Conservation (phyloP, 306 rosid genomes). For the Sesbania bispinosa region DNA sequence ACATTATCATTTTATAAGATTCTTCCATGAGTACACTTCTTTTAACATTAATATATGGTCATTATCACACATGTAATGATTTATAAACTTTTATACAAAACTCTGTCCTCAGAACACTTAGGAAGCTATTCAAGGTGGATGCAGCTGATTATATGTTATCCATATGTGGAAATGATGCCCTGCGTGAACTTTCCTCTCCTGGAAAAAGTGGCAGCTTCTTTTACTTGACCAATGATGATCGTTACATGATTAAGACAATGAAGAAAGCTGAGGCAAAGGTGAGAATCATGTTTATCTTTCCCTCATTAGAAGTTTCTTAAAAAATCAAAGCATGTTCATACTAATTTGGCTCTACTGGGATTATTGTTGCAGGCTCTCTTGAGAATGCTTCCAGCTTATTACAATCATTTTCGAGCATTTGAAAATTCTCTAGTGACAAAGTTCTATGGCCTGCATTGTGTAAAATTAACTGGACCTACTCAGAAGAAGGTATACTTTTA, state of each 20-base stretch:
- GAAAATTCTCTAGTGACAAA: slow-evolving; percentile 72
- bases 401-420: too few relatives aligned
- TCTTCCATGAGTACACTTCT: neutral
- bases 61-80: too few relatives aligned
- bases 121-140: slow-evolving; percentile 86
- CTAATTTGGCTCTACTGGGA: neutral
- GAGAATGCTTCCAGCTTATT: slow-evolving; percentile 87
- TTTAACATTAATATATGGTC: neutral
- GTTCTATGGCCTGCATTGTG: slow-evolving; percentile 92
- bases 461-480: slow-evolving; percentile 64
- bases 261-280: slow-evolving; percentile 88
- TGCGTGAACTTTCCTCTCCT: slow-evolving; percentile 77
- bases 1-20: neutral
- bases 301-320: neutral
- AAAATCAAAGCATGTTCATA: neutral
- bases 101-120: slow-evolving; percentile 52
- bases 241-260: too few relatives aligned
- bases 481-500: slow-evolving; percentile 72
- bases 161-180: slow-evolving; percentile 81
- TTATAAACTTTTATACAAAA: neutral
- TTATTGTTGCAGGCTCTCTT: slow-evolving; percentile 57
- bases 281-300: slow-evolving; percentile 17
- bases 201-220: slow-evolving; percentile 90
- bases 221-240: slow-evolving; percentile 91
- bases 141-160: slow-evolving; percentile 85